Conservation (phyloP, 345 rosid species). For the Microcos paniculata region DNA sequence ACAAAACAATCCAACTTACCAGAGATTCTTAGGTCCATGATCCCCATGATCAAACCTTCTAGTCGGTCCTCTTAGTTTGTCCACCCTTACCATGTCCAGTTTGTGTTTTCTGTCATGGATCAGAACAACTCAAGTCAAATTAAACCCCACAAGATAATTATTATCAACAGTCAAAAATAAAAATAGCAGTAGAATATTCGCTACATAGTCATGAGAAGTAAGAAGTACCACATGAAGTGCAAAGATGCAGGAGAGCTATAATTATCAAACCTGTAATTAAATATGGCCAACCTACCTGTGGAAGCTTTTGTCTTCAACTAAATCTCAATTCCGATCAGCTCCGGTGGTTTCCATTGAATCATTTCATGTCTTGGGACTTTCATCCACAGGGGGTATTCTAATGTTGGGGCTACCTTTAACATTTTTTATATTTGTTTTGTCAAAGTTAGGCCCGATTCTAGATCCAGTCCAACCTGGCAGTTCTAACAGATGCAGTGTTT, state of each 20-base stretch:
- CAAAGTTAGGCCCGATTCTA: conserved; percentile 16
- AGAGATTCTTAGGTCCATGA: not conserved
- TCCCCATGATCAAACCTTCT: not conserved
- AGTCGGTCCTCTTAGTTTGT: not conserved
- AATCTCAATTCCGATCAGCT: not conserved
- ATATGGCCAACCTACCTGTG: not conserved
- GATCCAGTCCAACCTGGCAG: conserved; percentile 33
- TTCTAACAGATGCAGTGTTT: conserved; percentile 31
- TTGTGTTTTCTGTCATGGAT: not conserved
- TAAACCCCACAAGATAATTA: not conserved
- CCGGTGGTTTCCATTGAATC: not conserved
- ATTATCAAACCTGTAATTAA: not conserved
- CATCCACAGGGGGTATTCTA: not conserved
- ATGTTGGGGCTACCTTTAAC: not conserved
- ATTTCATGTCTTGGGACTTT: not conserved
- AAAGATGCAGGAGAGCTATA: not conserved
- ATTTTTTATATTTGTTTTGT: not conserved
- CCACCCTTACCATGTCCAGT: not conserved
- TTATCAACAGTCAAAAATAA: not conserved
- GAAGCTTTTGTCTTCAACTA: not conserved
- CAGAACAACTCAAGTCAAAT: not conserved
- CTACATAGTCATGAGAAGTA: not conserved
- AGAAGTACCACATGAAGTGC: not conserved
- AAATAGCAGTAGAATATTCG: not conserved
- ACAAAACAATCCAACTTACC: conserved; percentile 11